These are phyloP conservation scores for Nannochloropsis oceanica DNA, from an alignment of 108 stramenopile species.

Conservation along the genomic window DNA sequence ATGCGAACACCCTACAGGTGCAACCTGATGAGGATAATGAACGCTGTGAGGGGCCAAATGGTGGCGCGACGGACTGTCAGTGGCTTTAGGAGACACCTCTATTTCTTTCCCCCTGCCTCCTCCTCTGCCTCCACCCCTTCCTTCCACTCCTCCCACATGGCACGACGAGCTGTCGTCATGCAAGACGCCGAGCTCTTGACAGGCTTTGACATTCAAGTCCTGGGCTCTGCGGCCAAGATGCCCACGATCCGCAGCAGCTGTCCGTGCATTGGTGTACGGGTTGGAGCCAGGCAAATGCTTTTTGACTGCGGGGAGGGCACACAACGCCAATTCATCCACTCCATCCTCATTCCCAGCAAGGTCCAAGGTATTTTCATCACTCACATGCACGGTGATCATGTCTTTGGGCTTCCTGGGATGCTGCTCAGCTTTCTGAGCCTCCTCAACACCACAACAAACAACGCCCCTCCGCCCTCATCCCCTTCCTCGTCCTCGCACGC, in stretches of 20 bases:
- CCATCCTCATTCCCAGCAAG: neutral
- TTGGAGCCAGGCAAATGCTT: constrained; percentile 61
- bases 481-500: neutral
- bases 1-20: too few species aligned
- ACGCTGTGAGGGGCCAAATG: too few species aligned
- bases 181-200: neutral
- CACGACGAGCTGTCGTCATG: neutral
- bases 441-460: neutral
- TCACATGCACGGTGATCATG: constrained; percentile 25
- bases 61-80: too few species aligned
- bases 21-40: too few species aligned
- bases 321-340: constrained; percentile 54
- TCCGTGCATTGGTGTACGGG: constrained; percentile 57
- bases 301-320: constrained; percentile 90
- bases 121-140: neutral
- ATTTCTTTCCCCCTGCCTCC: neutral
- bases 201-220: neutral
- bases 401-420: constrained; percentile 21
- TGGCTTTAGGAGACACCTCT: too few species aligned
- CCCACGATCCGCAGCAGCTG: neutral
- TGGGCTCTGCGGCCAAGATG: neutral
- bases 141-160: neutral
- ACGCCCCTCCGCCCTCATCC: neutral
- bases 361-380: constrained; percentile 6
- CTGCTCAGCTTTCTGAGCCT: neutral